Evolutionary conservation across 176 grass and related monocot genomes (phyloP).

Genomic region (Paspalum notatum): DNA sequence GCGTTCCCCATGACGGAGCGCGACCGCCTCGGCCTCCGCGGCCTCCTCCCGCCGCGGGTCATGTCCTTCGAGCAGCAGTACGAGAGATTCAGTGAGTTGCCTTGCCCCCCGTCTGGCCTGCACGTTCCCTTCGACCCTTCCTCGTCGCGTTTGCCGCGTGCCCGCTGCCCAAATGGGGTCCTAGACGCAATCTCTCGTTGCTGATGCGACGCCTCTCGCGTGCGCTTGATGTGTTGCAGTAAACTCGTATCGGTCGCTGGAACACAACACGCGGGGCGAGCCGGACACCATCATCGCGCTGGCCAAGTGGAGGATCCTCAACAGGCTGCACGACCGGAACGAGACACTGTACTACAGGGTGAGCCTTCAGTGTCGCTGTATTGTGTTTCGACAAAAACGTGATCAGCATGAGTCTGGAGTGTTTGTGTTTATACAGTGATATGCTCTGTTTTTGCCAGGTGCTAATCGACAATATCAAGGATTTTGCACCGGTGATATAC

Average conservation of each 20-base stretch:
- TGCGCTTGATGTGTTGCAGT: slow-evolving; percentile 45
- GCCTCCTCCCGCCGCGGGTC: slow-evolving; percentile 91
- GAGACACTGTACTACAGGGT: slow-evolving; percentile 98
- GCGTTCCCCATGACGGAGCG: slow-evolving; percentile 95
- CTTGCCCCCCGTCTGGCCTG: background rate
- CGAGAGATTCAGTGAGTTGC: slow-evolving; percentile 87
- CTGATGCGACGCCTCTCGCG: slow-evolving; percentile 1
- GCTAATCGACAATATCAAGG: slow-evolving; percentile 97
- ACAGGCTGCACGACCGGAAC: slow-evolving; percentile 93
- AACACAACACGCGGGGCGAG: slow-evolving; percentile 85
- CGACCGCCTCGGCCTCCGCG: slow-evolving; percentile 93
- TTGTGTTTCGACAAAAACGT: background rate
- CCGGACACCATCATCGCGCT: slow-evolving; percentile 60
- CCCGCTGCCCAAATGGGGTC: background rate
- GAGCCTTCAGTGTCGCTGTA: slow-evolving; percentile 31
- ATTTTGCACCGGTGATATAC: slow-evolving; percentile 96
- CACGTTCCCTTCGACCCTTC: background rate
- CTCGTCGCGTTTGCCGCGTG: background rate
- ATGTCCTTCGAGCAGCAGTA: slow-evolving; percentile 98
- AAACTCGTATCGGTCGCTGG: slow-evolving; percentile 83
- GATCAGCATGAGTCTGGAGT: background rate
- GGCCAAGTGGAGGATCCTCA: slow-evolving; percentile 99
- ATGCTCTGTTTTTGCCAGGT: slow-evolving; percentile 58
- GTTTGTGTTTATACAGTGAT: background rate
- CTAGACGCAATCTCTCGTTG: slow-evolving; percentile 2